phyloP scores from a whole-genome alignment of 768 basidiomycete species.

The Leccinum pellstonianum region DNA sequence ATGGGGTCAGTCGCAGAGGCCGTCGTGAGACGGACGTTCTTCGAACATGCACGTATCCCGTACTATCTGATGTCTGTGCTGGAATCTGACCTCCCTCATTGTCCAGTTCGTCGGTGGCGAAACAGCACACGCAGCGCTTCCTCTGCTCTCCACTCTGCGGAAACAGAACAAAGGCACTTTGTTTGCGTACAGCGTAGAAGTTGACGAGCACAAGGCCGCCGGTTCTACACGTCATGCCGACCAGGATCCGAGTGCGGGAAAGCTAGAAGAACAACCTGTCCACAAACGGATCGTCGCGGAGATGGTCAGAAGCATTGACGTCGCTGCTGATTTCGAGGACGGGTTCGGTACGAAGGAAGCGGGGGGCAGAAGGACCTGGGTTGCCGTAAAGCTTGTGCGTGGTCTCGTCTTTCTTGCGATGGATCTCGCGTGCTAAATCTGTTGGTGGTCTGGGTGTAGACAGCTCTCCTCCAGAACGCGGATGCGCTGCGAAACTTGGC shows the following conservation, averaged over 20 bases:
- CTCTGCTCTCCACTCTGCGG: conserved; percentile 62
- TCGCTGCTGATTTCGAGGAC: conserved; percentile 80
- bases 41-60: conserved; percentile 59
- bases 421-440: not conserved
- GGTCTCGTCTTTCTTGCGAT: not conserved
- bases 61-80: not conserved
- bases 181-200: conserved; percentile 86
- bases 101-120: conserved; percentile 89
- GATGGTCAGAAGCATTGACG: conserved; percentile 72
- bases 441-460: conserved; percentile 37
- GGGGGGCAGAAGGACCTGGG: conserved; percentile 64
- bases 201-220: conserved; percentile 57
- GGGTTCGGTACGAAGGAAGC: conserved; percentile 23
- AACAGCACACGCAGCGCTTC: conserved; percentile 64
- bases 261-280: conserved; percentile 28
- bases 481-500: conserved; percentile 63
- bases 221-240: conserved; percentile 14
- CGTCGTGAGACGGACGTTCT: conserved; percentile 79
- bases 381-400: conserved; percentile 80
- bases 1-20: conserved; percentile 63
- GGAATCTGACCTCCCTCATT: not conserved
- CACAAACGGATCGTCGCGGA: conserved; percentile 72
- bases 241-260: conserved; percentile 1
- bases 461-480: conserved; percentile 66
- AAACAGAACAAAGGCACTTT: conserved; percentile 69